Percentiles rank a stretch among this genome's conserved stretches.
phyloP scores from a whole-genome alignment of 2,329 filamentous ascomycete species.

The Claviceps cyperi region DNA sequence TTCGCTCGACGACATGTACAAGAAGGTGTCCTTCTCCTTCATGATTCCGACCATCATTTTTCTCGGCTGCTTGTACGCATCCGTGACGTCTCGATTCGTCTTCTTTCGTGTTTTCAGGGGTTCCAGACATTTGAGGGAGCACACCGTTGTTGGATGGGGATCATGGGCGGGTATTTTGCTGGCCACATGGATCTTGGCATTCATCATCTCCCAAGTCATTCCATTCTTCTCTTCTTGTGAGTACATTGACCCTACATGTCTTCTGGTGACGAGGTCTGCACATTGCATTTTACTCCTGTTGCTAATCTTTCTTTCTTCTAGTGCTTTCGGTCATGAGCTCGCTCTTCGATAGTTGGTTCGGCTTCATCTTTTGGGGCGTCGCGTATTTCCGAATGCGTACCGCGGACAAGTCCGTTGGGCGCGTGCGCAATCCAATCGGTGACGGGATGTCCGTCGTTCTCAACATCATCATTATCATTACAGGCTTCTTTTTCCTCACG shows the following conservation, averaged over 20 bases:
- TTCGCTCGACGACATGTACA: slow-evolving; percentile 62
- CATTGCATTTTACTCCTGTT: neutral
- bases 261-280: neutral
- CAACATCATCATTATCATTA: slow-evolving; percentile 58
- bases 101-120: slow-evolving; percentile 81
- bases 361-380: slow-evolving; percentile 89
- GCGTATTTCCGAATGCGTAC: slow-evolving; percentile 65
- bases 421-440: slow-evolving; percentile 33
- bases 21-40: slow-evolving; percentile 84
- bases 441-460: slow-evolving; percentile 42
- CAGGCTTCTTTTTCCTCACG: slow-evolving; percentile 68
- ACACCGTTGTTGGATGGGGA: slow-evolving; percentile 70
- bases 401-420: slow-evolving; percentile 42
- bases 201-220: slow-evolving; percentile 84
- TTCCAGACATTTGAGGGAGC: slow-evolving; percentile 63
- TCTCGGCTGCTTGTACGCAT: slow-evolving; percentile 79
- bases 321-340: slow-evolving; percentile 66
- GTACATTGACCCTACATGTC: slow-evolving; percentile 11
- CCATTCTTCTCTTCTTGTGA: slow-evolving; percentile 73
- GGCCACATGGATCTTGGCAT: slow-evolving; percentile 68
- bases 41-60: slow-evolving; percentile 95
- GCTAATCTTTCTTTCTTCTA: neutral
- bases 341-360: slow-evolving; percentile 84
- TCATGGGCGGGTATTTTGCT: slow-evolving; percentile 61
- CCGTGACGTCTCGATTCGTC: slow-evolving; percentile 76